Evolutionary conservation across 106 monocot species (phyloP), one percentile per base, ranked within the genome.

Genomic region (Dendrobium chrysotoxum): DNA sequence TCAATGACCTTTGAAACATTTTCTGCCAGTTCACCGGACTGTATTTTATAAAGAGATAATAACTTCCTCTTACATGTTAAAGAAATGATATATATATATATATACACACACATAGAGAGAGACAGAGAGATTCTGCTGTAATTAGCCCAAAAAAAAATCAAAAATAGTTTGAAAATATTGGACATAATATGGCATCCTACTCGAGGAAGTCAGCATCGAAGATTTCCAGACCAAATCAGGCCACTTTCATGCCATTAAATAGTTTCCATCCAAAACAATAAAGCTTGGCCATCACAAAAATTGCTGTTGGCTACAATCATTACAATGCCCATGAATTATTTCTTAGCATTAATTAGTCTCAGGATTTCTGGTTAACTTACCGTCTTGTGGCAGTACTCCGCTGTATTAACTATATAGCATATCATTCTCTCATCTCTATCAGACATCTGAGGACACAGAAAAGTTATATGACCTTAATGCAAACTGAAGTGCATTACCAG

Each of bases 11-110:
- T 99, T 18, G 90, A 91, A 81, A 99, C 93, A 86, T 93, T 99
- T 85, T 99, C 99, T 82, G 99, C 99, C 70, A 99, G 84, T 76
- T 99, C 99, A 79, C 95, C 95, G 45, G 93, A 95, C 99, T 99
- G 88, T 78, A 21, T 46, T 54, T 40, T 39, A 41, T 18, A 82
- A 35, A 35, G 1, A 83, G 44, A 38, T 4, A 81, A 76, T 20
- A 75, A 45, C 23, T 75, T 8, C 8, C 35, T 71, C 31, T 71
- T 72, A 72, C 4, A 72, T 72, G 72, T 72, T 35, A 0, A 39
- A 35, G 31, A 72, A 35, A 72, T 4, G 18, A 72, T 72, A 72
- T 21, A 21, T 74, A 42, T 3, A 39, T 20, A 18, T 40, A 31
- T 30, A 13, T 50, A 50, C n/a, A n/a, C n/a, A n/a, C n/a, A n/a